Evolutionary conservation across 2,329 filamentous ascomycete species (phyloP), one percentile per base, ranked within the genome.

Genomic region (Penicillium sumatraense): DNA sequence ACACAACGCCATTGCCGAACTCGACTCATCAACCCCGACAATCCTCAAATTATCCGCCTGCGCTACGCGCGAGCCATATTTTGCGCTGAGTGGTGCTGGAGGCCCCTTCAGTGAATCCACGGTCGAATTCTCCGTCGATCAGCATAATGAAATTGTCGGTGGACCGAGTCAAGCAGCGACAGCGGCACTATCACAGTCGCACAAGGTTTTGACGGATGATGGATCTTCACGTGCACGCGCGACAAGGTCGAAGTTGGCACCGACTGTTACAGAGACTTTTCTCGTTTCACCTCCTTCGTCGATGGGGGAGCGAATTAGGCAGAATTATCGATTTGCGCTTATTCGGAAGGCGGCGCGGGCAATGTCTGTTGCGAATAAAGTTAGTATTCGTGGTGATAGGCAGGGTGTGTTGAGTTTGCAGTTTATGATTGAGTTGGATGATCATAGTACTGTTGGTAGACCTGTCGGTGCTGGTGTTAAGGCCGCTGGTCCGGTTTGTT

Each of bases 401-500:
- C 91, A 96, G 70, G 93, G 95, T 0, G 93, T 99, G 26, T 75
- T 99, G 61, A 97, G 91, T 74, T 77, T 98, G 71, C 95, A 99
- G 70, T 97, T 98, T 68, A 95, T 99, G 89, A 88, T 99, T 14
- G 91, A 97, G 70, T 81, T 93, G 38, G 91, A 95, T 58, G 83
- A 65, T 42, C 44, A 84, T 6, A 83, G 84, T 40, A 56, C 57
- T 8, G 56, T 60, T 40, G 65, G 63, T 20, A 61, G 62, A 14
- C 55, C 61, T 18, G 62, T 67, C 44, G 62, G 57, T 24, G 57
- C 63, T 21, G 64, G 61, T 35, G 61, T 66, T 7, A 62, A 63
- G 11, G 56, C 54, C 13, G 61, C 58, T 41, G 68, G 68, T 5
- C 71, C 70, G 42, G 73, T 76, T n/a, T 75, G 72, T 48, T 80